Evolutionary conservation across 202 grass and related monocot species (phyloP).

Genomic region (Carex arenaria): DNA sequence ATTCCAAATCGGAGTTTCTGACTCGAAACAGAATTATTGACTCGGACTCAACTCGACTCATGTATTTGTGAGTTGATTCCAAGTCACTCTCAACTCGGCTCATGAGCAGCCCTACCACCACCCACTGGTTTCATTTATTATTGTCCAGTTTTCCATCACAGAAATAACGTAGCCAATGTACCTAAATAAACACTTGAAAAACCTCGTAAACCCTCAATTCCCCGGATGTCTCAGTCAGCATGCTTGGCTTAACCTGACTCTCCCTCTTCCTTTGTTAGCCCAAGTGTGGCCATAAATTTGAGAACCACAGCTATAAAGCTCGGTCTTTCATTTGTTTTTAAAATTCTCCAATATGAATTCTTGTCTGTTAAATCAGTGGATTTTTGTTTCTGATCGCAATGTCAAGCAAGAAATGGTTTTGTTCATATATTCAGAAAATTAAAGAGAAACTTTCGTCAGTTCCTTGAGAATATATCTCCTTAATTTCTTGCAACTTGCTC

Average conservation of each 20-base stretch:
- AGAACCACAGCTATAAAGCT: neutral
- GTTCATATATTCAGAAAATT: conserved; percentile 2
- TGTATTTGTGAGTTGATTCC: no score
- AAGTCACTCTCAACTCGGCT: no score
- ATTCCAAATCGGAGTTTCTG: no score
- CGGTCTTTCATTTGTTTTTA: conserved; percentile 6
- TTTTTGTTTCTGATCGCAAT: neutral
- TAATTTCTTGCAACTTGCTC: neutral
- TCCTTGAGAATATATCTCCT: neutral
- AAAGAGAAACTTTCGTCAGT: neutral
- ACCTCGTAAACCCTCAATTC: neutral
- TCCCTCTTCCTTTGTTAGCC: neutral
- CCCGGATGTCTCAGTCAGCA: neutral
- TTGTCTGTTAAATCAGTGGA: neutral
- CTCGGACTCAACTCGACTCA: no score
- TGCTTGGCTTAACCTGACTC: neutral
- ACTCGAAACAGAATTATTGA: no score
- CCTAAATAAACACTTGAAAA: neutral
- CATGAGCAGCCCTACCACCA: no score
- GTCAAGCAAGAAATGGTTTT: neutral
- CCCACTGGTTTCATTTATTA: neutral
- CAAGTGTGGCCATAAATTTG: neutral
- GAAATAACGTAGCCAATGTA: neutral
- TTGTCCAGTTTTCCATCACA: neutral
- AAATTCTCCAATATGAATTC: neutral